phyloP scores from a whole-genome alignment of 2,329 filamentous ascomycete genomes.

The Clarireedia homoeocarpa region DNA sequence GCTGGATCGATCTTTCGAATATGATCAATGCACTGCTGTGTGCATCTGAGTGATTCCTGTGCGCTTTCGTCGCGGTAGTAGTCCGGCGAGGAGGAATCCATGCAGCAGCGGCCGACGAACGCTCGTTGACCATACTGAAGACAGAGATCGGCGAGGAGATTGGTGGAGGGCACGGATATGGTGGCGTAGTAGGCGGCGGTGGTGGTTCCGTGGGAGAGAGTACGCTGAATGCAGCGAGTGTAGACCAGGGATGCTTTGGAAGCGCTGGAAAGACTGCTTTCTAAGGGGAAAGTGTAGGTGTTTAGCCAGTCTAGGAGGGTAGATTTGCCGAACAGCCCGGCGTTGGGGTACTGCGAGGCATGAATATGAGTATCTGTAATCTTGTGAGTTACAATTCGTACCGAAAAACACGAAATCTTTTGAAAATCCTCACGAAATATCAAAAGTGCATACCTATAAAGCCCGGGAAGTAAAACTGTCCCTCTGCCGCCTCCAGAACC shows the following conservation, averaged over 20 bases:
- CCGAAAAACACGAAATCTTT: background rate
- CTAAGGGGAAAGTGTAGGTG: slow-evolving; percentile 91
- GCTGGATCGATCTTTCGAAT: slow-evolving; percentile 59
- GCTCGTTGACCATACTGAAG: slow-evolving; percentile 75
- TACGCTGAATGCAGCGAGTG: slow-evolving; percentile 67
- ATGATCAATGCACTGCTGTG: slow-evolving; percentile 54
- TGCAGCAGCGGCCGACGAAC: slow-evolving; percentile 89
- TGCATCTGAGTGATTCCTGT: slow-evolving; percentile 47
- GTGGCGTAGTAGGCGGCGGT: slow-evolving; percentile 94
- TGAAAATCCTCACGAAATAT: background rate
- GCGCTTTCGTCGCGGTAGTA: slow-evolving; percentile 72
- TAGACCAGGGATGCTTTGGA: slow-evolving; percentile 65
- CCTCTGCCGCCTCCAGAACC: slow-evolving; percentile 28
- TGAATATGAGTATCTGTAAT: slow-evolving; percentile 83
- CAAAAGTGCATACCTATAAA: slow-evolving; percentile 54
- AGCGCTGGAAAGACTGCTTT: slow-evolving; percentile 62
- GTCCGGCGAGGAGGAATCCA: slow-evolving; percentile 71
- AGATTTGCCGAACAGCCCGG: slow-evolving; percentile 85
- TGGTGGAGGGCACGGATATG: slow-evolving; percentile 79
- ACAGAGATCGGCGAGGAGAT: slow-evolving; percentile 80
- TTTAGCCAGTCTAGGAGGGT: slow-evolving; percentile 91
- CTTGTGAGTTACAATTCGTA: background rate
- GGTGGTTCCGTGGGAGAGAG: slow-evolving; percentile 84
- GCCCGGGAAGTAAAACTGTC: slow-evolving; percentile 75
- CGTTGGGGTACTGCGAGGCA: slow-evolving; percentile 90